A percentile compares a stretch with the other conserved stretches of the same genome.
Conservation (phyloP, 805 yeast genomes). For the Maudiozyma turicensis region DNA sequence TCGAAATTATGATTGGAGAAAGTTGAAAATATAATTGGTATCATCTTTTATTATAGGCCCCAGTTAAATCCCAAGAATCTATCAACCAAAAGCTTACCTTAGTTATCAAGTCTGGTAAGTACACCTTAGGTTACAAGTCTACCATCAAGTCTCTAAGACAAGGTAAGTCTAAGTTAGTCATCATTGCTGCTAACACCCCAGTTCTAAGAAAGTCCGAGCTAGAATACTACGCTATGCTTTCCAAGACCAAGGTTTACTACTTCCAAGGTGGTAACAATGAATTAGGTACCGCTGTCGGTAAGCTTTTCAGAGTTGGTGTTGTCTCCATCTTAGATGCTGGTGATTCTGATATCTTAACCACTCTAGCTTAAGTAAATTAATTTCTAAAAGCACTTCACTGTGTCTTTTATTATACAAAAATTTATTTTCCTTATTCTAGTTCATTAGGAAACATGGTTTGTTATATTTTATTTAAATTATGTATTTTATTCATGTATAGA, state of each 20-base stretch:
- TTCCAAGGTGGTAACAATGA: slow-evolving; percentile 99
- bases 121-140: slow-evolving; percentile 99
- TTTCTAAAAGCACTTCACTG: background rate
- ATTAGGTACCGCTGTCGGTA: slow-evolving; percentile 99
- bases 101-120: slow-evolving; percentile 98
- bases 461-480: background rate
- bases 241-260: slow-evolving; percentile 94
- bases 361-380: slow-evolving; percentile 33
- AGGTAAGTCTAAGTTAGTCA: slow-evolving; percentile 97
- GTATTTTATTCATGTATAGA: background rate
- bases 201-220: slow-evolving; percentile 99
- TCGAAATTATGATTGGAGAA: no score
- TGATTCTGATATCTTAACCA: slow-evolving; percentile 96
- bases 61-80: slow-evolving; percentile 82
- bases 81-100: slow-evolving; percentile 97
- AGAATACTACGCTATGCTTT: slow-evolving; percentile 99
- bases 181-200: slow-evolving; percentile 99
- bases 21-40: no score
- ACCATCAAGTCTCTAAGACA: slow-evolving; percentile 96
- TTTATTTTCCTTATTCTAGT: background rate
- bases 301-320: slow-evolving; percentile 99
- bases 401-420: background rate
- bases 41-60: slow-evolving; percentile 54
- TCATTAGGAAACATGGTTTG: background rate
- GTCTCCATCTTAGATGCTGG: slow-evolving; percentile 95